Base-by-base conservation (phyloP, 176 grass and related monocot genomes). In the Oryza meyeriana region DNA sequence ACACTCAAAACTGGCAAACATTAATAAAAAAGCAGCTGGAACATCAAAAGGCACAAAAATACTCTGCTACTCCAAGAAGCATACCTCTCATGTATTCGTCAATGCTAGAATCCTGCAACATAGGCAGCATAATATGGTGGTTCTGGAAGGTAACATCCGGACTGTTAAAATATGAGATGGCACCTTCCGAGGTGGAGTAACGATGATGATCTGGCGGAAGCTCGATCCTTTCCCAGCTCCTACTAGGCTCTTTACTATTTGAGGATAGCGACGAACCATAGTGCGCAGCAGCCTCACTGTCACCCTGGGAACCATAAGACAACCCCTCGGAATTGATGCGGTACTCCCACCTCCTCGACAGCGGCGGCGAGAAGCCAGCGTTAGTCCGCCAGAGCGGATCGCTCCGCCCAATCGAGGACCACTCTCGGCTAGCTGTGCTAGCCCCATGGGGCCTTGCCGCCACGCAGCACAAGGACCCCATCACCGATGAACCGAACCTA, bases 391-490 rank as follows among this genome's bases (percentile, higher is more conserved):
- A 89, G 39, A 81, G 85, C 0, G 86, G 89, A 8, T 94, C 92
- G 44, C 52, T 89, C 14, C 41, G 75, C 17, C 87, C 71, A 72
- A 91, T 80, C 26, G 85, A 85, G 45, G 94, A 93, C 91, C 94
- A 97, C 38, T 97, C 94, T 4, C 75, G 74, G 66, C 75, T 97
- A 2, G 91, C 78, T 40, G 87, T 87, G 72, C 75, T 83, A 18
- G 88, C 71, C 27, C 86, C 89, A 71, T 97, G 94, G 31, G 91
- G 87, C 71, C 91, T 86, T 1, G 89, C 89, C 1, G 89, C 94
- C 65, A 97, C 94, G n/a, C 91, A 97, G 64, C 94, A 97, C 71
- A 97, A 72, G 9, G 94, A 93, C 72, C 91, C 94, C 91, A 88
- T 97, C 63, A 31, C 27, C 44, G 22, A 31, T 69, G 11, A 50